These are phyloP conservation scores for Emergomyces pasteurianus DNA, from an alignment of 2,329 filamentous ascomycete genomes.

Conservation along the genomic window DNA sequence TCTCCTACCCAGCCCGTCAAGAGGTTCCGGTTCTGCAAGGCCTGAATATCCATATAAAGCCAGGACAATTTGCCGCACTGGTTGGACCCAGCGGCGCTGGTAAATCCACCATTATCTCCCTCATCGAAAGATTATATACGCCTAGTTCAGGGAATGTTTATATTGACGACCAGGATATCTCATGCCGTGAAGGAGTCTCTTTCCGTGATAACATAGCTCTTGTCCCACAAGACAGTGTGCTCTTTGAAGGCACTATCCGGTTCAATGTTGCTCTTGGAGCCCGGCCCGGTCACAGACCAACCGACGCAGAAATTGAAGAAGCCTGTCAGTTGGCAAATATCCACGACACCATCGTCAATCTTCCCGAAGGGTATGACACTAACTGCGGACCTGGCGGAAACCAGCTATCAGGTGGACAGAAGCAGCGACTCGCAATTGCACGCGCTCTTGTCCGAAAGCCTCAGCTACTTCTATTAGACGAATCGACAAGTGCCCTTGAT, in stretches of 20 bases:
- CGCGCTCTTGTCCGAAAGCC: conserved; percentile 41
- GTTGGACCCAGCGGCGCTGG: conserved; percentile 67
- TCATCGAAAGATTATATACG: conserved; percentile 65
- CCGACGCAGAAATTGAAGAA: conserved; percentile 53
- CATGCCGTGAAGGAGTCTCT: conserved; percentile 54
- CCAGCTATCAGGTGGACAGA: conserved; percentile 40
- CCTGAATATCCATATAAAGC: conserved; percentile 42
- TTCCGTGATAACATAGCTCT: conserved; percentile 60
- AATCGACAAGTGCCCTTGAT: conserved; percentile 48
- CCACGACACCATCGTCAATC: conserved; percentile 42
- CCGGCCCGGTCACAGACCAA: conserved; percentile 49
- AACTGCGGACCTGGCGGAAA: conserved; percentile 45
- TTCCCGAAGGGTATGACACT: conserved; percentile 38
- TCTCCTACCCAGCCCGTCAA: conserved; percentile 54
- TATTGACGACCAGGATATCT: conserved; percentile 62
- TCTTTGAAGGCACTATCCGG: conserved; percentile 63
- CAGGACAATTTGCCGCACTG: conserved; percentile 33
- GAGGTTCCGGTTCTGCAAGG: conserved; percentile 47
- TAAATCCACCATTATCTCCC: conserved; percentile 61
- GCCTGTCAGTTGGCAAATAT: conserved; percentile 51
- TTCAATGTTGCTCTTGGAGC: conserved; percentile 54
- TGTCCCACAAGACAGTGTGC: conserved; percentile 64
- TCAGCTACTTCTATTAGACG: conserved; percentile 41
- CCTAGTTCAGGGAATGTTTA: conserved; percentile 50
- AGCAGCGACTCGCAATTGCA: conserved; percentile 42